Conservation (phyloP, 352 stramenopile genomes). For the Globisporangium iwayamae region DNA sequence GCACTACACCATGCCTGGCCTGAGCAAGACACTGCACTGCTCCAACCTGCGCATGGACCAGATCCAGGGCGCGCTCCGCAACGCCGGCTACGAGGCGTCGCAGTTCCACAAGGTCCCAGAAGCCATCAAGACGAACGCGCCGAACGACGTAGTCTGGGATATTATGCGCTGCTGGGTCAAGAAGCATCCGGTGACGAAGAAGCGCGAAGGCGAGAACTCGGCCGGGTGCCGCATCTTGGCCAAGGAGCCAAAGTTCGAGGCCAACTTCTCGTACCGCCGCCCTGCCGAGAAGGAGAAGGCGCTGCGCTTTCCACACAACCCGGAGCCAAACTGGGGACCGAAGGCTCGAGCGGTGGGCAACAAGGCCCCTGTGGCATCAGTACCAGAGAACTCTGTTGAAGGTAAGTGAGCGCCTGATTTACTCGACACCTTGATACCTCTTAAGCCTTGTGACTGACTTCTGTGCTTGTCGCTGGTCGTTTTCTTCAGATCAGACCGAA, state of each 20-base stretch:
- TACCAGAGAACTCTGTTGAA: conserved; percentile 22
- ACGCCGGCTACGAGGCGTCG: conserved; percentile 96
- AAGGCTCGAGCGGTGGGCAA: conserved; percentile 88
- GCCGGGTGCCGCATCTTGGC: conserved; percentile 83
- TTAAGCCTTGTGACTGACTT: not conserved
- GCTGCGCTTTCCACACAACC: conserved; percentile 92
- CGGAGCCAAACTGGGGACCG: conserved; percentile 95
- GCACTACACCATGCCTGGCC: conserved; percentile 94
- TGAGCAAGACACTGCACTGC: conserved; percentile 93
- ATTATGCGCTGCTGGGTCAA: conserved; percentile 96
- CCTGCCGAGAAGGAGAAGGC: conserved; percentile 87
- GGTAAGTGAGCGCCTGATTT: conserved; percentile 14
- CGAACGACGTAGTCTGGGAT: conserved; percentile 97
- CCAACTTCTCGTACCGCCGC: conserved; percentile 78
- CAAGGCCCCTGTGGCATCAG: conserved; percentile 25
- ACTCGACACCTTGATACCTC: conserved; percentile 7
- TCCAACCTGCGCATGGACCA: conserved; percentile 91
- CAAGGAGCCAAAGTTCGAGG: conserved; percentile 80
- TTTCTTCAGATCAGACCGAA: conserved; percentile 39
- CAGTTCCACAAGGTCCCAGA: conserved; percentile 98
- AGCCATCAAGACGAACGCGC: conserved; percentile 98
- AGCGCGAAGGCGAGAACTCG: conserved; percentile 75
- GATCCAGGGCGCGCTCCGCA: conserved; percentile 93
- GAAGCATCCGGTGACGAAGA: conserved; percentile 91
- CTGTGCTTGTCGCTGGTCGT: not conserved